Percentiles rank a stretch among this genome's conserved stretches.
These are phyloP conservation scores for Hordeum marinum DNA, from an alignment of 176 grass and related monocot genomes.

Conservation along the genomic window DNA sequence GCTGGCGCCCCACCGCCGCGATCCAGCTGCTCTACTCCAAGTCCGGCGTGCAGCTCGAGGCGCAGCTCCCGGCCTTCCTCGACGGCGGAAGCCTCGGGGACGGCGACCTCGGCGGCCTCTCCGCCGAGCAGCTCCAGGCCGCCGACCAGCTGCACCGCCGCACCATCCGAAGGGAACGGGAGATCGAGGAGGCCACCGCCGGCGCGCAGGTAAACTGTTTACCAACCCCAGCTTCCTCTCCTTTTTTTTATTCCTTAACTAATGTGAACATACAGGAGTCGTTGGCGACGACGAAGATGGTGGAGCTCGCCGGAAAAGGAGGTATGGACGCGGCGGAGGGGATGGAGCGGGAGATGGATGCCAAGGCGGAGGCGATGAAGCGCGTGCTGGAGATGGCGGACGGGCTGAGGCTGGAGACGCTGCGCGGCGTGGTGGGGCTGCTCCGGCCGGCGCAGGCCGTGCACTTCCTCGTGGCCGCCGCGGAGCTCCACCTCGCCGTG, in stretches of 20 bases:
- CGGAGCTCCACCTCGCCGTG: conserved; percentile 63
- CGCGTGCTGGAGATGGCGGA: conserved; percentile 57
- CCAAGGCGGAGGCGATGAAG: conserved; percentile 38
- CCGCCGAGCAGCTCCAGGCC: conserved; percentile 30
- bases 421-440: conserved; percentile 59
- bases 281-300: conserved; percentile 46
- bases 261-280: conserved; percentile 32
- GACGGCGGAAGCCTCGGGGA: background rate
- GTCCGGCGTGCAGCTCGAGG: conserved; percentile 58
- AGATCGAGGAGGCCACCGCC: conserved; percentile 48
- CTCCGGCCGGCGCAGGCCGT: conserved; percentile 52
- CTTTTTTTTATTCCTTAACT: too few relatives aligned
- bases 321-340: background rate
- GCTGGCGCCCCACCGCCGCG: conserved; percentile 63
- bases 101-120: conserved; percentile 39
- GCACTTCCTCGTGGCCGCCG: conserved; percentile 74
- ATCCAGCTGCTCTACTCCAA: conserved; percentile 80
- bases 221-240: background rate
- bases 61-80: conserved; percentile 30
- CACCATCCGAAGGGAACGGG: conserved; percentile 45
- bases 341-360: conserved; percentile 41
- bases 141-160: conserved; percentile 46
- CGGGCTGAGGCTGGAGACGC: conserved; percentile 45
- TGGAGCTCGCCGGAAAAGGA: conserved; percentile 31
- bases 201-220: conserved; percentile 24